These are phyloP conservation scores for Brassica juncea DNA, from an alignment of 345 rosid species.

Conservation along the genomic window DNA sequence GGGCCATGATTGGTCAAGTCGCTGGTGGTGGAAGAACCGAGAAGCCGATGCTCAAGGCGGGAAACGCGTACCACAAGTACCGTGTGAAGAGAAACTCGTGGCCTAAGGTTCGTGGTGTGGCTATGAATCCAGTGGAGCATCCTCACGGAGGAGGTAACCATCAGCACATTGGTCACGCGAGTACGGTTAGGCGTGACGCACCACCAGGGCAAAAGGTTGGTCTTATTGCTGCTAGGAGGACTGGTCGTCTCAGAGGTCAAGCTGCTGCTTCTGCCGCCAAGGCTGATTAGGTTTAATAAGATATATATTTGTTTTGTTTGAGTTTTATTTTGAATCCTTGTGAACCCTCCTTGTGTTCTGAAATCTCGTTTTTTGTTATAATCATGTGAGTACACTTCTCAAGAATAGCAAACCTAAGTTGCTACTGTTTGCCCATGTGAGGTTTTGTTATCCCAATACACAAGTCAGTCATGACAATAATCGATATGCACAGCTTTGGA, in stretches of 20 bases:
- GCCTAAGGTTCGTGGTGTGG: slow-evolving; percentile 89
- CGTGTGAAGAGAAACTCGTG: slow-evolving; percentile 80
- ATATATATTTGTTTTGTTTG: not conserved
- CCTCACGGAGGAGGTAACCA: slow-evolving; percentile 91
- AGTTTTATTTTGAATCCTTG: not conserved
- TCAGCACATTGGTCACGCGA: slow-evolving; percentile 77
- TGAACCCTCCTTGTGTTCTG: not conserved
- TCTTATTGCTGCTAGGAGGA: slow-evolving; percentile 75
- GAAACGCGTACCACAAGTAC: slow-evolving; percentile 75
- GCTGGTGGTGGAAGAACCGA: slow-evolving; percentile 86
- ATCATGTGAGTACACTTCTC: not conserved
- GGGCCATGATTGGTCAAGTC: slow-evolving; percentile 78
- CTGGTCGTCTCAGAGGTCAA: slow-evolving; percentile 78
- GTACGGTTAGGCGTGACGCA: slow-evolving; percentile 71
- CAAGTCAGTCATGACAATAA: too few species aligned
- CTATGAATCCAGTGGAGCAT: slow-evolving; percentile 87
- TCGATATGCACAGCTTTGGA: too few species aligned
- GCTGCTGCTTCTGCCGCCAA: slow-evolving; percentile 73
- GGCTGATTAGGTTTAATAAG: slow-evolving; percentile 53
- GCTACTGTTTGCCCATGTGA: not conserved
- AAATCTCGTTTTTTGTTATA: not conserved
- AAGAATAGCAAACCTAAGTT: not conserved
- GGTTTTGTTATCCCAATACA: too few species aligned
- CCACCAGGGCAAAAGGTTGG: slow-evolving; percentile 82
- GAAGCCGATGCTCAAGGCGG: slow-evolving; percentile 76